phyloP scores from a whole-genome alignment of 306 rosid genomes.

The Lathyrus tuberosus region DNA sequence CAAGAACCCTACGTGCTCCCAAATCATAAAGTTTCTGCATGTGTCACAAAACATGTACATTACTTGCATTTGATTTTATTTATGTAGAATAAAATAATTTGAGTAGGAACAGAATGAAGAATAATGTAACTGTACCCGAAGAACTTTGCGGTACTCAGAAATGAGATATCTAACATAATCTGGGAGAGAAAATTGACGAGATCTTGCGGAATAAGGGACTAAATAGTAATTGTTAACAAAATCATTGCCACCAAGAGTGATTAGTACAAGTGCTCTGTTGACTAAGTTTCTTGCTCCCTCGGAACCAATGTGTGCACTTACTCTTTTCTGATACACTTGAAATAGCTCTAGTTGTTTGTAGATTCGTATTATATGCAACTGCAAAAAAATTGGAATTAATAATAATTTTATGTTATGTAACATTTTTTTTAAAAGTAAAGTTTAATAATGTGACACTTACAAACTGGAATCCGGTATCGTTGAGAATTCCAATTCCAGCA shows the following conservation, averaged over 20 bases:
- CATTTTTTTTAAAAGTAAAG: too few species aligned
- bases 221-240: slow-evolving; percentile 87
- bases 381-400: slow-evolving; percentile 1
- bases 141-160: slow-evolving; percentile 71
- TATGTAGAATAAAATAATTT: too few species aligned
- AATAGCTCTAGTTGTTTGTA: slow-evolving; percentile 62
- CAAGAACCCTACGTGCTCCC: slow-evolving; percentile 67
- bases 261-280: slow-evolving; percentile 60
- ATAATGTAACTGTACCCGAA: slow-evolving; percentile 42
- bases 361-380: slow-evolving; percentile 77
- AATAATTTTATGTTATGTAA: too few species aligned
- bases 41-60: background rate
- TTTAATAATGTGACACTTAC: slow-evolving; percentile 45
- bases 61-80: too few species aligned
- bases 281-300: slow-evolving; percentile 50
- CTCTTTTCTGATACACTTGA: slow-evolving; percentile 58
- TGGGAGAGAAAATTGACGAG: slow-evolving; percentile 82
- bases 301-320: slow-evolving; percentile 60
- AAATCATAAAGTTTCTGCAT: slow-evolving; percentile 69
- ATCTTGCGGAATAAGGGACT: slow-evolving; percentile 80
- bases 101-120: too few species aligned
- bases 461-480: slow-evolving; percentile 87
- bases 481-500: slow-evolving; percentile 91
- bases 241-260: slow-evolving; percentile 88
- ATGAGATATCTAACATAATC: slow-evolving; percentile 69